Evolutionary conservation across 768 basidiomycete genomes (phyloP).

Genomic region (Podaxis sp.): DNA sequence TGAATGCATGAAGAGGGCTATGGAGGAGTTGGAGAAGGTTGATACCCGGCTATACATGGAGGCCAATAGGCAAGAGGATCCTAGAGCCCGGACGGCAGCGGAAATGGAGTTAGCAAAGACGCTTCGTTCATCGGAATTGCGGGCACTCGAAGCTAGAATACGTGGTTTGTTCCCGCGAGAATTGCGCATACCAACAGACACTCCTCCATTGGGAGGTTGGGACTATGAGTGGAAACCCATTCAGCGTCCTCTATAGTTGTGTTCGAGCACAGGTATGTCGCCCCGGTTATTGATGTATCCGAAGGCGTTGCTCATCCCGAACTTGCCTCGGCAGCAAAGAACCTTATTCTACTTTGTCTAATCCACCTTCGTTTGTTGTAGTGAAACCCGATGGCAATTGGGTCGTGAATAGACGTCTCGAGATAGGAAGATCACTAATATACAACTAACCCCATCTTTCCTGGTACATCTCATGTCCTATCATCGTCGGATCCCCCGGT

Average conservation of each 20-base stretch:
- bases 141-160: conserved; percentile 73
- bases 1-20: conserved; percentile 77
- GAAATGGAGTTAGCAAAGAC: conserved; percentile 63
- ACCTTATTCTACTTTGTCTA: neutral
- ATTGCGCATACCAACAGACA: conserved; percentile 82
- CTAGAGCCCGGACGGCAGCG: conserved; percentile 54
- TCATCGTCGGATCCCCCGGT: conserved; percentile 31
- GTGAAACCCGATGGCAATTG: neutral
- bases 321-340: neutral
- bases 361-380: neutral
- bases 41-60: conserved; percentile 64
- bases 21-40: conserved; percentile 72
- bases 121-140: conserved; percentile 64
- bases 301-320: neutral
- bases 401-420: neutral
- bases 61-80: conserved; percentile 75
- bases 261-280: neutral
- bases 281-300: neutral
- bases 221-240: conserved; percentile 82
- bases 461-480: conserved; percentile 34
- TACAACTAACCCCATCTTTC: conserved; percentile 35
- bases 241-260: conserved; percentile 44
- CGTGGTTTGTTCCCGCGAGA: conserved; percentile 88
- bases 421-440: neutral
- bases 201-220: conserved; percentile 80